A percentile compares a stretch with the other conserved stretches of the same genome.
phyloP scores from a whole-genome alignment of 2,329 filamentous ascomycete genomes.

The Microcyclospora tardicrescens region DNA sequence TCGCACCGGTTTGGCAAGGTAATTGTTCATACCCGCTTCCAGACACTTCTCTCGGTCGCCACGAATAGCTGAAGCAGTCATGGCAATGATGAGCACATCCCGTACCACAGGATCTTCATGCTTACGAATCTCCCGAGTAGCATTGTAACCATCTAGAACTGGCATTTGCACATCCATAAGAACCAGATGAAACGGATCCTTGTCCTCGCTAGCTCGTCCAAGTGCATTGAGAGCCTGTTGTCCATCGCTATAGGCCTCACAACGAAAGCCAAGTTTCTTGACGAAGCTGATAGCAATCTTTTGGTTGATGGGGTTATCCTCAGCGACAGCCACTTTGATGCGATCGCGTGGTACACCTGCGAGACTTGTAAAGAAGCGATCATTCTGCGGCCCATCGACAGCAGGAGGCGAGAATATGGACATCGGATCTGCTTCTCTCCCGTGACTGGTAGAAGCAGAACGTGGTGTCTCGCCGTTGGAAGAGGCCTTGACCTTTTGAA shows the following conservation, averaged over 20 bases:
- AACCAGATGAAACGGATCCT: slow-evolving; percentile 72
- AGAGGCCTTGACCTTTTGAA: slow-evolving; percentile 62
- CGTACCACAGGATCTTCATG: slow-evolving; percentile 65
- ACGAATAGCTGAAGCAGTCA: slow-evolving; percentile 91
- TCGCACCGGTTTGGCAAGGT: slow-evolving; percentile 87
- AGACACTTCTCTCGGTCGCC: slow-evolving; percentile 90
- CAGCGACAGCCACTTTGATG: slow-evolving; percentile 80
- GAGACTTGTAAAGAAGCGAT: slow-evolving; percentile 44
- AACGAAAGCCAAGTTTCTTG: slow-evolving; percentile 69
- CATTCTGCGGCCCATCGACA: slow-evolving; percentile 26
- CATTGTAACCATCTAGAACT: slow-evolving; percentile 81
- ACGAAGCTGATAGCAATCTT: slow-evolving; percentile 89
- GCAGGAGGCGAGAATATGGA: slow-evolving; percentile 41
- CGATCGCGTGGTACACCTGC: slow-evolving; percentile 62
- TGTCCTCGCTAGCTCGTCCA: slow-evolving; percentile 56
- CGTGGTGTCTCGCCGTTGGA: slow-evolving; percentile 13
- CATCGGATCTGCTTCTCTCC: slow-evolving; percentile 39
- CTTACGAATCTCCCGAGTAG: slow-evolving; percentile 67
- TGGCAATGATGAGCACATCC: slow-evolving; percentile 83
- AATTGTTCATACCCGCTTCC: slow-evolving; percentile 96
- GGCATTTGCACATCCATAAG: slow-evolving; percentile 98
- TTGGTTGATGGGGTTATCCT: slow-evolving; percentile 91
- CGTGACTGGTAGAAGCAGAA: slow-evolving; percentile 5
- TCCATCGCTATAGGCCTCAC: slow-evolving; percentile 83
- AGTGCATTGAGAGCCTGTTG: slow-evolving; percentile 77